A percentile compares a stretch with the other conserved stretches of the same genome.
Conservation (phyloP, 2,329 filamentous ascomycete species). For the Hirsutella rhossiliensis region DNA sequence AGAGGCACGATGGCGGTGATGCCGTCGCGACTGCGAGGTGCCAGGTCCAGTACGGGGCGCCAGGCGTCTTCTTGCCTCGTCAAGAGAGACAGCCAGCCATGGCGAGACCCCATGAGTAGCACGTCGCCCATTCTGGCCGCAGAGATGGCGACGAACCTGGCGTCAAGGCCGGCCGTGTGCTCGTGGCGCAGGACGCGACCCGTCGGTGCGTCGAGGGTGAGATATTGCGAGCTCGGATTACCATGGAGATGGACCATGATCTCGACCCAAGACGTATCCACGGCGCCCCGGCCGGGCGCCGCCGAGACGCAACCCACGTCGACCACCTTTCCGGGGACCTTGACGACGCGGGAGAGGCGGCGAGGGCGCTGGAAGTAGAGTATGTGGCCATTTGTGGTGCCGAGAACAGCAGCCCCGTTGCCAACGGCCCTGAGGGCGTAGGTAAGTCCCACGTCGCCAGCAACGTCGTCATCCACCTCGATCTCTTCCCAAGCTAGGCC, state of each 20-base stretch:
- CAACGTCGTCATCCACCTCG: constrained; percentile 17
- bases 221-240: constrained; percentile 26
- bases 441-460: constrained; percentile 30
- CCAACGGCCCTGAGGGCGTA: constrained; percentile 31
- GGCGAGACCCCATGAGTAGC: constrained; percentile 43
- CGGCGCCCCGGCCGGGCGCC: not conserved
- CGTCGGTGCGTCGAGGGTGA: constrained; percentile 24
- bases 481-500: constrained; percentile 31
- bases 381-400: constrained; percentile 34
- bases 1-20: constrained; percentile 54
- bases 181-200: constrained; percentile 15
- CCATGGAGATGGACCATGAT: constrained; percentile 35
- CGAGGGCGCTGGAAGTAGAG: constrained; percentile 27
- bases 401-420: constrained; percentile 30
- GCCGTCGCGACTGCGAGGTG: constrained; percentile 41
- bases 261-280: constrained; percentile 10
- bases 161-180: constrained; percentile 26
- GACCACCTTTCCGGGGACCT: constrained; percentile 34
- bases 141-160: constrained; percentile 36
- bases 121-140: constrained; percentile 26
- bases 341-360: constrained; percentile 21
- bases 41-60: constrained; percentile 18
- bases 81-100: constrained; percentile 32
- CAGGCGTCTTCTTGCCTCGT: constrained; percentile 13
- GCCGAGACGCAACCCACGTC: constrained; percentile 32